Evolutionary conservation across 768 basidiomycete genomes (phyloP), one percentile per base, ranked within the genome.

Genomic region (Kwoniella mangroviensis): DNA sequence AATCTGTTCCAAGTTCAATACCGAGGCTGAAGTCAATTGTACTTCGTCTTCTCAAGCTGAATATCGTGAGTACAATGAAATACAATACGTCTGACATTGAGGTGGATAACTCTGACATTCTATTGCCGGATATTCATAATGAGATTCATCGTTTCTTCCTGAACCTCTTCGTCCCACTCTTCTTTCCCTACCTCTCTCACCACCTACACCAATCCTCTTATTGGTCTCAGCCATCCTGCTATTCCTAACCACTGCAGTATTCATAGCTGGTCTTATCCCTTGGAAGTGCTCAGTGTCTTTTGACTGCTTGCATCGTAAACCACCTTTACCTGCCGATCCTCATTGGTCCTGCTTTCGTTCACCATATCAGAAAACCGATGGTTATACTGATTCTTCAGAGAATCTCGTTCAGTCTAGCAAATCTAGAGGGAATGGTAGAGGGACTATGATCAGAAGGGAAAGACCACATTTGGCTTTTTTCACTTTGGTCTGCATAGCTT

Each of bases 121-220:
- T 34, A 45, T 45, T 45, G 5, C 12, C 4, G 3, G 12, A 45
- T 19, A 3, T 45, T 11, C 17, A 4, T 2, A 13, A 5, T 19
- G 5, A 59, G 58, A 59, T 42, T 21, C 58, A 19, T n/a, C 34
- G 15, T 59, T 24, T 0, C 58, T 59, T 34, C 58, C 58, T 1
- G 4, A 4, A 9, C 4, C 58, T 13, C 58, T 59, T 21, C 42
- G 61, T 1, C 3, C 24, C 3, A n/a, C 62, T 3, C 22, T 69
- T 13, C 7, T 63, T 3, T 15, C 13, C 9, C 4, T 69, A 28
- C 52, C 62, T n/a, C 49, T 22, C 17, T 56, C 68, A 17, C 68
- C 68, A 11, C 60, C 41, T 24, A 55, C 60, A 10, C 68, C 68
- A 3, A 63, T 69, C 53, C 61, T 69, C 19, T 17, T 69, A 26